Conservation (phyloP, 768 basidiomycete species). For the Hypholoma sublateritium region DNA sequence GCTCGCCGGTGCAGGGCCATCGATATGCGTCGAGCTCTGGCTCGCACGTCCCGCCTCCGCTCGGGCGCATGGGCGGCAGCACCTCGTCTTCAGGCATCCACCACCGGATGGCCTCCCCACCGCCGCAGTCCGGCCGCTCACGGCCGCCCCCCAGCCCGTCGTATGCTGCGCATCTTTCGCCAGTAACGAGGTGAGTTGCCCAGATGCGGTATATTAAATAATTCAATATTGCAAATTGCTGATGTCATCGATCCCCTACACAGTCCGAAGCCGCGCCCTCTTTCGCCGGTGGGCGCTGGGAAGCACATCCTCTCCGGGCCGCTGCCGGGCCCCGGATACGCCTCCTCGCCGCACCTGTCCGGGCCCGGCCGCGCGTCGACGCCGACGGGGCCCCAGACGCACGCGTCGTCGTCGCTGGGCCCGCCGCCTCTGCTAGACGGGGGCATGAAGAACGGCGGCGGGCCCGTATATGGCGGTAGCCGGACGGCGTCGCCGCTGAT, state of each 20-base stretch:
- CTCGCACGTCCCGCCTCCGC: constrained; percentile 20
- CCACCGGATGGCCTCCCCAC: constrained; percentile 24
- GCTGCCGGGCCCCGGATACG: constrained; percentile 17
- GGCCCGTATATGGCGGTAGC: no score
- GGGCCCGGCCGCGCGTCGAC: constrained; percentile 22
- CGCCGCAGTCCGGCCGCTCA: constrained; percentile 19
- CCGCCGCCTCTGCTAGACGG: no score
- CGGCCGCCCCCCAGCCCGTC: constrained; percentile 27
- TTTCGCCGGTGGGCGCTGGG: constrained; percentile 26
- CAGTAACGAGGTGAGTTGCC: constrained; percentile 19
- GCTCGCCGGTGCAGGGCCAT: constrained; percentile 46
- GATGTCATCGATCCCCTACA: constrained; percentile 3
- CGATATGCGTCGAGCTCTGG: constrained; percentile 21
- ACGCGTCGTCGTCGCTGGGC: no score
- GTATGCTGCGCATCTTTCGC: constrained; percentile 22
- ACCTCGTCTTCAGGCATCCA: constrained; percentile 20
- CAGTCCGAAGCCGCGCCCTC: constrained; percentile 32
- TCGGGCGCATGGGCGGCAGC: constrained; percentile 27
- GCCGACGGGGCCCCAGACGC: constrained; percentile 13
- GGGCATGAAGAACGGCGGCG: no score
- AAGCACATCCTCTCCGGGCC: constrained; percentile 19
- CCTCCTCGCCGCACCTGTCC: constrained; percentile 20
- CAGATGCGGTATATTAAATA: background rate
- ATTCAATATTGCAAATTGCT: constrained; percentile 1
- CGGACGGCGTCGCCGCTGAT: no score